Percentiles rank a stretch among this genome's conserved stretches.
Conservation (phyloP, 345 rosid genomes). For the Psidium guajava region DNA sequence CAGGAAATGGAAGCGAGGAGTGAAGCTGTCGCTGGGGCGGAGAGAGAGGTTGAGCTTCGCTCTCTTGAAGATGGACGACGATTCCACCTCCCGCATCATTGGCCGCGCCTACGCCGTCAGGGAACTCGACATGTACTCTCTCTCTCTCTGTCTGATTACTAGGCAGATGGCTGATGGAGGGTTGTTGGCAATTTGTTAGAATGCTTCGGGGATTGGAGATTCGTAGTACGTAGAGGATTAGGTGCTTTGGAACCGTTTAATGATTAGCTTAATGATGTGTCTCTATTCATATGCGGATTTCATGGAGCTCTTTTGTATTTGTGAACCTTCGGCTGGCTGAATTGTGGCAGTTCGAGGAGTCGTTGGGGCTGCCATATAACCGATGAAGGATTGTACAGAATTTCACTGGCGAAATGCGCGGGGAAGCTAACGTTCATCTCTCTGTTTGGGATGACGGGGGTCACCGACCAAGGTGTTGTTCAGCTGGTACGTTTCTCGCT, state of each 20-base stretch:
- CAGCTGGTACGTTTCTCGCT: conserved; percentile 42
- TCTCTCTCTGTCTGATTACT: background rate
- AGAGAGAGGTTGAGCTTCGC: conserved; percentile 63
- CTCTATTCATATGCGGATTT: background rate
- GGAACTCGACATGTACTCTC: conserved; percentile 79
- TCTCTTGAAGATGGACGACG: conserved; percentile 80
- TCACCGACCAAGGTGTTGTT: conserved; percentile 82
- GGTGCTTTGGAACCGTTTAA: background rate
- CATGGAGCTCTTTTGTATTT: background rate
- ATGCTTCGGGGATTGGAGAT: background rate
- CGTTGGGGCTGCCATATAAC: conserved; percentile 96
- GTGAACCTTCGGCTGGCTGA: background rate
- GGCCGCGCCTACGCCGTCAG: conserved; percentile 61
- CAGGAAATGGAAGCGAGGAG: conserved; percentile 81
- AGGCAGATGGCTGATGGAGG: background rate
- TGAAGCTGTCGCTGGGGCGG: conserved; percentile 65
- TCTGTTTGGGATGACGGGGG: conserved; percentile 81
- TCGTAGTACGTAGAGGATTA: background rate
- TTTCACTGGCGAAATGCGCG: conserved; percentile 61
- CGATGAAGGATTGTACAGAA: conserved; percentile 58
- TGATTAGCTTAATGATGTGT: background rate
- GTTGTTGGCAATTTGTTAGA: background rate
- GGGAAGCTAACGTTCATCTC: conserved; percentile 66
- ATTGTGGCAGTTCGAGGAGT: conserved; percentile 51
- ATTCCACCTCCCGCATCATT: conserved; percentile 63